Percentiles rank a stretch among this genome's conserved stretches.
Conservation (phyloP, 1,139 yeast genomes). For the Lodderomyces beijingensis region DNA sequence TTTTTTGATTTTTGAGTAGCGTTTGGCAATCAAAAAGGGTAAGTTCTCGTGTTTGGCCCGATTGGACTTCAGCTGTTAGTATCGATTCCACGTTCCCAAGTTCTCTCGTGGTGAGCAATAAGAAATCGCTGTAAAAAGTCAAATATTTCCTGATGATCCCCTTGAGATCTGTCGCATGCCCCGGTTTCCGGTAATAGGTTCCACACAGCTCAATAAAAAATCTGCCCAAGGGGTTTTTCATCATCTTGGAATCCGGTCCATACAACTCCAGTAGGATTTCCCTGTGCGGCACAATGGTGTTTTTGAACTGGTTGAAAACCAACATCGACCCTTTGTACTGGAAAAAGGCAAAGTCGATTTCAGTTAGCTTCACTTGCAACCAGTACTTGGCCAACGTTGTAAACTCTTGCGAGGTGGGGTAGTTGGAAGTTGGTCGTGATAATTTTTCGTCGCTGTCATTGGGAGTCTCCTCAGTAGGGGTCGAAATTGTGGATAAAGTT, state of each 20-base stretch:
- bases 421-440: neutral
- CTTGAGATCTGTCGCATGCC: slow-evolving; percentile 12
- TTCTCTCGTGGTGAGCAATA: slow-evolving; percentile 12
- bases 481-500: neutral
- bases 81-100: slow-evolving; percentile 3
- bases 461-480: neutral
- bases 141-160: slow-evolving; percentile 21
- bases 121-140: slow-evolving; percentile 18
- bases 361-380: slow-evolving; percentile 28
- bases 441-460: neutral
- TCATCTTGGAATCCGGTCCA: slow-evolving; percentile 14
- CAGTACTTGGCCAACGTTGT: slow-evolving; percentile 22
- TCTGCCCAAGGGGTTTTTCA: slow-evolving; percentile 10
- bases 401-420: slow-evolving; percentile 14
- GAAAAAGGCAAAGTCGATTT: slow-evolving; percentile 27
- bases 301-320: slow-evolving; percentile 25
- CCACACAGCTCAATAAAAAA: slow-evolving; percentile 20
- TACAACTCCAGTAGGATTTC: slow-evolving; percentile 15
- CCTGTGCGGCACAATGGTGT: slow-evolving; percentile 25
- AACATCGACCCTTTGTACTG: slow-evolving; percentile 29
- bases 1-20: slow-evolving; percentile 20
- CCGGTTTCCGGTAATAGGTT: slow-evolving; percentile 22
- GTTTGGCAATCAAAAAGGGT: slow-evolving; percentile 13
- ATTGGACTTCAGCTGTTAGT: neutral
- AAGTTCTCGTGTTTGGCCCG: neutral